Base-by-base conservation (phyloP, 495 filamentous ascomycete genomes). In the Pyronema omphalodes region DNA sequence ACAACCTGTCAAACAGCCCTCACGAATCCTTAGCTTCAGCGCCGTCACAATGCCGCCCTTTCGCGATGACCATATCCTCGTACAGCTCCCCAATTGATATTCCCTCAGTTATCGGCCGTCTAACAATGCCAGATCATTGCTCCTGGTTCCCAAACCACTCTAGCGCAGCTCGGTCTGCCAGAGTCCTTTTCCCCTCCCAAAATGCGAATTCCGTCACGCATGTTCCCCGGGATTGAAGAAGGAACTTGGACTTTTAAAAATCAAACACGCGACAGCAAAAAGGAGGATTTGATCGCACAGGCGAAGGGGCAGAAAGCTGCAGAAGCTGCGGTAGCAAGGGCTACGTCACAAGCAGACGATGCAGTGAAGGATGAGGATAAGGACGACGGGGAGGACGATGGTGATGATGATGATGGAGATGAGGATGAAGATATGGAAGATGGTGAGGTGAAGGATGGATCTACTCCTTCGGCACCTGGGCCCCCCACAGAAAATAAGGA, bases 151-250 rank as follows among this genome's bases (percentile, higher is more conserved):
- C 82, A 86, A 67, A 88, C 83, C 54, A 95, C 88, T 57, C 78
- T 94, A 66, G 93, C 89, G 58, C 91, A 95, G 72, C 75, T 94
- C 15, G 91, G 91, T 45, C 81, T 93, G 39, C 82, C 82, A 52
- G 91, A 98, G 70, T 83, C 82, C 3, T 88, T 94, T 64, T 89
- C 86, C 8, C 89, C 87, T 6, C 84, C 91, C 18, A 75, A 77
- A 45, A 72, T 83, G 65, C 82, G 85, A 58, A 76, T 95, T 59
- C 78, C 81, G 14, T 93, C 88, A 60, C 83, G 91, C 71, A 93
- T 98, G 87, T 98, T 96, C 66, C 79, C 78, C 3, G 84, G 81
- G 23, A 61, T 63, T 19, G 79, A 85, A 45, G 82, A 84, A 53
- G 83, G 83, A 43, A 80, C 89, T 63, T 98, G 75, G 71, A 84